Evolutionary conservation across 2,329 filamentous ascomycete genomes (phyloP).

Genomic region (Berkeleyomyces rouxiae): DNA sequence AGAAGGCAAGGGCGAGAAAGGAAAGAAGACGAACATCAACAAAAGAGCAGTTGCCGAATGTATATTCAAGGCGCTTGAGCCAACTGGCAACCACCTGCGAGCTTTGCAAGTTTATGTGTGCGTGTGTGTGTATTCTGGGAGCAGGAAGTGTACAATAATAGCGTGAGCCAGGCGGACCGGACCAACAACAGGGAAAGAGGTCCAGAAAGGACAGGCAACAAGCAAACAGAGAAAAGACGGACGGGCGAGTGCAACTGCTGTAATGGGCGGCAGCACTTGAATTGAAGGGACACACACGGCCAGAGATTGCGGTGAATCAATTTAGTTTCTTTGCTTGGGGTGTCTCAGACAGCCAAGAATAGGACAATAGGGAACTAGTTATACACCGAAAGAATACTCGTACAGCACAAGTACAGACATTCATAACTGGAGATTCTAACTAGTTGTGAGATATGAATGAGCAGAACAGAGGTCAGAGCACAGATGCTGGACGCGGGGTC

Average conservation of each 20-base stretch:
- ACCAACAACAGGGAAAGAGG: neutral
- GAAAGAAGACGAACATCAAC: neutral
- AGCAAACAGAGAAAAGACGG: too few relatives aligned
- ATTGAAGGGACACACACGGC: neutral
- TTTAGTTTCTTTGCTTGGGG: neutral
- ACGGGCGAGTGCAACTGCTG: too few relatives aligned
- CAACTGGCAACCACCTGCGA: neutral
- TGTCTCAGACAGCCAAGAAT: neutral
- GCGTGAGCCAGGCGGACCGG: neutral
- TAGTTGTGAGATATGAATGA: too few relatives aligned
- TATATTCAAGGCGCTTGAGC: neutral
- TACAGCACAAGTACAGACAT: too few relatives aligned
- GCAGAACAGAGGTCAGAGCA: neutral
- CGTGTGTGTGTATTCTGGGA: neutral
- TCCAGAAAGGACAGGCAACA: neutral
- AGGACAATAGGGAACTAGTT: too few relatives aligned
- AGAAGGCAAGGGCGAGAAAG: neutral
- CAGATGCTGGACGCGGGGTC: neutral
- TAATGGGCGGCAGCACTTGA: too few relatives aligned
- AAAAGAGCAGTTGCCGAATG: neutral
- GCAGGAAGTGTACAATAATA: neutral
- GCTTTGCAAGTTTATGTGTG: neutral
- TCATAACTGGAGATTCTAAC: too few relatives aligned
- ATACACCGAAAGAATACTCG: too few relatives aligned
- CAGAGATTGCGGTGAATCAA: neutral